phyloP scores from a whole-genome alignment of 2,329 filamentous ascomycete genomes.

The Dactylellina leptospora region DNA sequence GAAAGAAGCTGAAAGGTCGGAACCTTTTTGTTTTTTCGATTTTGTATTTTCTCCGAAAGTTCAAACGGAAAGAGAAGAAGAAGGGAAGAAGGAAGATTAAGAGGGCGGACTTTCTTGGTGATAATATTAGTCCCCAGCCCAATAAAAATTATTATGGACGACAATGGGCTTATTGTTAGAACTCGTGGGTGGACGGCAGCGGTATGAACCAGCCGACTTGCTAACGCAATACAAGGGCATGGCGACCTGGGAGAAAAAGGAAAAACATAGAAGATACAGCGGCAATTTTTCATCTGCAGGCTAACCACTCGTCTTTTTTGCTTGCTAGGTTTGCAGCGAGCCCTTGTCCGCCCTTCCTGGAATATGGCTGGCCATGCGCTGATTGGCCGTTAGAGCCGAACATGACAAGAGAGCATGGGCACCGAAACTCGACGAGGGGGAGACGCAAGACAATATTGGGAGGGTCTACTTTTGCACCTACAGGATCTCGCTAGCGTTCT shows the following conservation, averaged over 20 bases:
- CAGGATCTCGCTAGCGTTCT: conserved; percentile 38
- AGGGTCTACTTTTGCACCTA: conserved; percentile 42
- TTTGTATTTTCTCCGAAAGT: conserved; percentile 32
- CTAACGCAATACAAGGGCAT: conserved; percentile 53
- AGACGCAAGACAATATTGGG: conserved; percentile 48
- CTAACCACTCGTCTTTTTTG: conserved; percentile 42
- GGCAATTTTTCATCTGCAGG: conserved; percentile 51
- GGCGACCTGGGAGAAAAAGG: conserved; percentile 30
- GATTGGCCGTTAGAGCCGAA: conserved; percentile 50
- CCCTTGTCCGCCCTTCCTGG: conserved; percentile 35
- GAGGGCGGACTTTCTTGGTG: conserved; percentile 38
- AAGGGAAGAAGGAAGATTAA: conserved; percentile 25
- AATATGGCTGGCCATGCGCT: conserved; percentile 39
- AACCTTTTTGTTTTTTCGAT: conserved; percentile 35
- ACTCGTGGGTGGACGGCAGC: conserved; percentile 51
- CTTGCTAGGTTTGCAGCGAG: conserved; percentile 41
- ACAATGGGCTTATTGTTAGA: conserved; percentile 51
- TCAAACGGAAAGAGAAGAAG: conserved; percentile 26
- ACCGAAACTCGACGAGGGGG: conserved; percentile 44
- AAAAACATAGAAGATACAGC: conserved; percentile 40
- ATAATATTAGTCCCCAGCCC: conserved; percentile 42
- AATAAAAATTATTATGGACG: conserved; percentile 51
- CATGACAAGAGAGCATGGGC: conserved; percentile 41
- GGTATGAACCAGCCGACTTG: conserved; percentile 45
- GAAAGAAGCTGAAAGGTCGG: conserved; percentile 29